Conservation (phyloP, 495 filamentous ascomycete species). For the Aspergillus taichungensis region DNA sequence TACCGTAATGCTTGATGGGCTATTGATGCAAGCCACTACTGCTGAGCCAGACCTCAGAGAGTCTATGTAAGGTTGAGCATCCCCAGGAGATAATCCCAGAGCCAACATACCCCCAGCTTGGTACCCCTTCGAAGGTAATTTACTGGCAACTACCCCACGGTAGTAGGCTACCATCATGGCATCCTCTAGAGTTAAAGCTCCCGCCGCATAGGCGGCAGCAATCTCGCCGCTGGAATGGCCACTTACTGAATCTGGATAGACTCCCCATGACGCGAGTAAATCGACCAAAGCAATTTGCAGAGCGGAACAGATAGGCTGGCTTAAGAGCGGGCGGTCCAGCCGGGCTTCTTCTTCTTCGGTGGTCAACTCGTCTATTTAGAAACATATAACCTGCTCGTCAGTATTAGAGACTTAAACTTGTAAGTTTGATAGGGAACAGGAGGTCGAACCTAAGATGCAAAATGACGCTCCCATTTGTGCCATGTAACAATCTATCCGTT, state of each 20-base stretch:
- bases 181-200: conserved; percentile 14
- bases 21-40: conserved; percentile 41
- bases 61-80: conserved; percentile 12
- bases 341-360: no score
- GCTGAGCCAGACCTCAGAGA: conserved; percentile 10
- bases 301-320: conserved; percentile 30
- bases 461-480: neutral
- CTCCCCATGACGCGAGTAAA: conserved; percentile 24
- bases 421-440: neutral
- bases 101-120: conserved; percentile 25
- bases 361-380: neutral
- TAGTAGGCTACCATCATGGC: conserved; percentile 21
- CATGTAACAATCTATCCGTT: neutral
- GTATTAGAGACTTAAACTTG: no score
- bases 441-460: neutral
- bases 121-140: neutral
- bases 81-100: conserved; percentile 13
- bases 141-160: conserved; percentile 15
- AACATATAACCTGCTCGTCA: neutral
- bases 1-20: conserved; percentile 35
- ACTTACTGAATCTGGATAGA: conserved; percentile 18
- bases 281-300: conserved; percentile 34
- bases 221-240: conserved; percentile 37
- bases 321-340: no score
- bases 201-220: conserved; percentile 23